phyloP scores from a whole-genome alignment of 257 asterid genomes.

The Nicotiana knightiana region DNA sequence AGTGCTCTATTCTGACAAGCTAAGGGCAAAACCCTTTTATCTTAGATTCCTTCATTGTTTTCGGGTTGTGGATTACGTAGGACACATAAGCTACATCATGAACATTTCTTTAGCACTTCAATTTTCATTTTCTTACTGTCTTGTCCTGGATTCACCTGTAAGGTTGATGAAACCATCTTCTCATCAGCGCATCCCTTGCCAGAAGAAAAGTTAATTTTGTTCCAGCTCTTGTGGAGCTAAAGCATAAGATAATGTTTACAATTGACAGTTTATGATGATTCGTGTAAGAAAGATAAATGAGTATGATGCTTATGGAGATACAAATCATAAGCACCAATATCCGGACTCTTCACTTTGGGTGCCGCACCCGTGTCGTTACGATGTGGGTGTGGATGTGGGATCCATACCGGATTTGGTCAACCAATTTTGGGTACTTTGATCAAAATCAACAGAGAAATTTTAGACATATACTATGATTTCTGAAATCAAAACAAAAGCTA shows the following conservation, averaged over 20 bases:
- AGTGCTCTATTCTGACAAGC: slow-evolving; percentile 20
- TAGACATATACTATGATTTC: no score
- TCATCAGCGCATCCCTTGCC: not conserved
- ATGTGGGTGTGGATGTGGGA: no score
- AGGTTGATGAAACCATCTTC: not conserved
- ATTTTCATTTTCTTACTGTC: not conserved
- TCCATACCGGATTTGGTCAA: no score
- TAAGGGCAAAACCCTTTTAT: not conserved
- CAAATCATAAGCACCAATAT: no score
- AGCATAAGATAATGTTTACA: slow-evolving; percentile 1
- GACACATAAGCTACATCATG: not conserved
- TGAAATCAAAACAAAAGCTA: no score
- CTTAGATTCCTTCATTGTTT: not conserved
- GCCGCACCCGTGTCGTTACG: no score
- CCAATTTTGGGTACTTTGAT: no score
- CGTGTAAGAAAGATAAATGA: not conserved
- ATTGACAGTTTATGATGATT: not conserved
- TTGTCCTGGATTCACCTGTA: not conserved
- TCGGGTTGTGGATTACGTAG: not conserved
- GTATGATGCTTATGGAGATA: not conserved
- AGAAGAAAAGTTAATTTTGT: not conserved
- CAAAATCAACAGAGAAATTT: no score
- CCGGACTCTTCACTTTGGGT: no score
- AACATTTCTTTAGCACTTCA: not conserved
- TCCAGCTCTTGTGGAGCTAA: not conserved